Base-by-base conservation (phyloP, 805 yeast species). In the Ogataea pignaliae region DNA sequence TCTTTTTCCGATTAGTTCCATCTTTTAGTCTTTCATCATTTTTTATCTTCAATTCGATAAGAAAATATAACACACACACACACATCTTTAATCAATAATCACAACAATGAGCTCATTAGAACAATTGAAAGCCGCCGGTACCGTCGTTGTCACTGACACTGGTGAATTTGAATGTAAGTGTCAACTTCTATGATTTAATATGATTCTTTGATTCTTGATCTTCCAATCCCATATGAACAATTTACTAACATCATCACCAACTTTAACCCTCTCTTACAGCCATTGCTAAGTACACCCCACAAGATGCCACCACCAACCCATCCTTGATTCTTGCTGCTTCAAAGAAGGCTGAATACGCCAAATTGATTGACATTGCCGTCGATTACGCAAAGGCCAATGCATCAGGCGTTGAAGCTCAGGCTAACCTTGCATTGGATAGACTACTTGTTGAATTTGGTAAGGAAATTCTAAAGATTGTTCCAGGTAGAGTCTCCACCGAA, bases 231-330 rank as follows among this genome's bases (percentile, higher is more conserved):
- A 3, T 21, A 14, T 17, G 10, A 8, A 21, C 3, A 10, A 12
- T 7, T 14, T 35, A 10, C 30, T 16, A 35, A 35, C 29, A 28
- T n/a, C n/a, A n/a, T n/a, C n/a, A n/a, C n/a, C n/a, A 12, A 18
- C 21, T 34, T 3, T 15, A 17, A 10, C n/a, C 11, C 16, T 37
- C 29, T 14, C 7, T 11, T 12, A 33, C 37, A 60, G 64, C 93
- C 53, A 93, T 93, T 67, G 97, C 97, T 65, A 88, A 90, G 72
- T 93, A 85, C 77, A 88, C 93, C 60, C 99, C 99, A 56, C 98
- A 93, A 76, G 99, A 93, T 71, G 96, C 99, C 56, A 93, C 99
- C 59, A 93, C 99, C 67, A 93, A 93, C 78, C 99, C 99, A 56
- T 89, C 98, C 36, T 78, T 93, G 74, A 91, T 93, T 62, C 76